A percentile compares a stretch with the other conserved stretches of the same genome.
Evolutionary conservation across 306 rosid genomes (phyloP).

Genomic region (Hippophae rhamnoides): DNA sequence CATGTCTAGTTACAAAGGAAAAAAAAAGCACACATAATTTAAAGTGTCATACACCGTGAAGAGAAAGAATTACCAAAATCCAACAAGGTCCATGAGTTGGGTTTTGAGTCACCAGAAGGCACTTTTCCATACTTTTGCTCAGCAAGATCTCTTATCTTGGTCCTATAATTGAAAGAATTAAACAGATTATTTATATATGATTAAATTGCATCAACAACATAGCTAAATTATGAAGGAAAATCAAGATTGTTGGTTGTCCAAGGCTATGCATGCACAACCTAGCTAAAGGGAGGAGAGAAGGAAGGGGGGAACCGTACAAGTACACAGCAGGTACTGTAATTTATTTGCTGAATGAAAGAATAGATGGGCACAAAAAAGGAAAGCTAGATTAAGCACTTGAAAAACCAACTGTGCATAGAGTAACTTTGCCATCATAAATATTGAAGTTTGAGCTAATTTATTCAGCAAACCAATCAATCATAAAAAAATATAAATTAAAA

Average conservation of each 20-base stretch:
- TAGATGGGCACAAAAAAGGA: constrained; percentile 5
- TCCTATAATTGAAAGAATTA: constrained; percentile 30
- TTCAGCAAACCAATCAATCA: constrained; percentile 9
- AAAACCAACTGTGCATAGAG: no score
- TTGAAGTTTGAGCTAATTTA: constrained; percentile 5
- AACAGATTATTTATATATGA: no score
- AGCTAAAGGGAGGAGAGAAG: no score
- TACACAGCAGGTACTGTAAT: no score
- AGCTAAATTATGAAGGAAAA: no score
- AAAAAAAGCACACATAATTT: neutral
- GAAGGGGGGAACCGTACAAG: no score
- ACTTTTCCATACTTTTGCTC: constrained; percentile 75
- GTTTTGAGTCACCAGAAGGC: constrained; percentile 71
- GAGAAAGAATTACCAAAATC: constrained; percentile 55
- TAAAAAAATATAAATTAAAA: constrained; percentile 8
- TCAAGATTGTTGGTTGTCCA: no score
- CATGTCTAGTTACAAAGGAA: no score
- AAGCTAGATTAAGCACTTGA: neutral
- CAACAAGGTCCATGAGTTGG: constrained; percentile 90
- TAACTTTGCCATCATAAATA: no score
- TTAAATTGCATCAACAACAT: no score
- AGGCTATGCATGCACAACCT: no score
- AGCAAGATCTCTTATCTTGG: constrained; percentile 75
- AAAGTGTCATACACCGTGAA: neutral
- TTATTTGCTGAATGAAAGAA: no score